Evolutionary conservation across 768 basidiomycete genomes (phyloP), one percentile per base, ranked within the genome.

Genomic region (Pholiota microspora): DNA sequence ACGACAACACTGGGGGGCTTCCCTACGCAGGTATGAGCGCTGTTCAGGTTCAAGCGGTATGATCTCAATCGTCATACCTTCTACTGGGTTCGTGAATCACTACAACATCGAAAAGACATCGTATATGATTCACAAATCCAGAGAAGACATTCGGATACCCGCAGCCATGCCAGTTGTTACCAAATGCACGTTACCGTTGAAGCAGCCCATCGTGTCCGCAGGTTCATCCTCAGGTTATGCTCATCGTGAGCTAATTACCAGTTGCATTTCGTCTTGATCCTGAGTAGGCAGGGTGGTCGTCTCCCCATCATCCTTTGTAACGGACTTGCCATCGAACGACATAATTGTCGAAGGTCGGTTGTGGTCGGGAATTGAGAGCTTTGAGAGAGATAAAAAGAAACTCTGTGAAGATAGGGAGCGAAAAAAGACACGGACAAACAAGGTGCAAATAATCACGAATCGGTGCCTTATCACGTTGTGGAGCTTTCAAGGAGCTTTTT

Each of bases 21-120:
- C 91, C 91, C 92, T 93, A 91, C 92, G 93, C 92, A 92, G 90
- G 89, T 92, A 80, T 93, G 81, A 92, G 84, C 89, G 80, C 91
- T 92, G 88, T 81, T 91, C 93, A 94, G 91, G 92, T 94, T 94
- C 89, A 72, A 83, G 86, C 93, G 92, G 92, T 94, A 83, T 94
- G 56, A 89, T 94, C 93, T 95, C 92, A 94, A 92, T 73, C 91
- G 83, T 74, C 70, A 73, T 71, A 70, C 71, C 55, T 60, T 49
- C 53, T 44, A 36, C 23, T 9, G 24, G 10, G 15, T 45, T 31
- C 15, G n/a, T 27, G 29, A 42, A 42, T 64, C 60, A 62, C 56
- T 59, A 59, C 40, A 21, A 16, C 12, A 21, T 42, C 18, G 29
- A 12, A 42, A 23, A 42, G 40, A 62, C 63, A 45, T 31, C 50